Percentiles rank a stretch among this genome's conserved stretches.
Evolutionary conservation across 2,329 filamentous ascomycete species (phyloP).

Genomic region (Chrysosporium queenslandicum): DNA sequence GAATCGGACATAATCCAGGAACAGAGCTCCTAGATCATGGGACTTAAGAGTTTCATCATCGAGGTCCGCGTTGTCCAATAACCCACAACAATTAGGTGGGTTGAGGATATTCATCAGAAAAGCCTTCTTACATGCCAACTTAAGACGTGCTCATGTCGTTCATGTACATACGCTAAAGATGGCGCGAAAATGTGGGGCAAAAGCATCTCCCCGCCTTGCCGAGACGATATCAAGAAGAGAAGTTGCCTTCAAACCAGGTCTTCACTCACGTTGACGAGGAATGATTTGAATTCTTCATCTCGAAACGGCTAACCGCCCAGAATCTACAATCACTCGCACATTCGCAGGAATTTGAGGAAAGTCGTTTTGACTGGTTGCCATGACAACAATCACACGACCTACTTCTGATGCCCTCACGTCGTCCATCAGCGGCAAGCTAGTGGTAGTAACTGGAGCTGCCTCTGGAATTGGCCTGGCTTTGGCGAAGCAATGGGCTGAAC

Average conservation of each 20-base stretch:
- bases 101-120: neutral
- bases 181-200: neutral
- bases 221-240: neutral
- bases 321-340: too few species aligned
- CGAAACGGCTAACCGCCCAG: too few species aligned
- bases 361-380: neutral
- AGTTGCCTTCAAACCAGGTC: too few species aligned
- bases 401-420: neutral
- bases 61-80: neutral
- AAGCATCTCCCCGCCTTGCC: neutral
- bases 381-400: slow-evolving; percentile 4
- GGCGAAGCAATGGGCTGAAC: slow-evolving; percentile 55
- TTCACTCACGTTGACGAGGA: too few species aligned
- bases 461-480: slow-evolving; percentile 71
- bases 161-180: neutral
- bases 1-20: neutral
- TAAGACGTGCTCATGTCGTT: neutral
- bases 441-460: slow-evolving; percentile 67
- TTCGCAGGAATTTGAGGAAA: neutral
- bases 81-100: neutral
- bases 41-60: slow-evolving; percentile 7
- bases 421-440: slow-evolving; percentile 58
- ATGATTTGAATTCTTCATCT: too few species aligned
- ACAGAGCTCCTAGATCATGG: neutral
- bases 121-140: neutral